Conservation (phyloP, 345 rosid genomes). For the thale cress (Arabidopsis thaliana) region DNA sequence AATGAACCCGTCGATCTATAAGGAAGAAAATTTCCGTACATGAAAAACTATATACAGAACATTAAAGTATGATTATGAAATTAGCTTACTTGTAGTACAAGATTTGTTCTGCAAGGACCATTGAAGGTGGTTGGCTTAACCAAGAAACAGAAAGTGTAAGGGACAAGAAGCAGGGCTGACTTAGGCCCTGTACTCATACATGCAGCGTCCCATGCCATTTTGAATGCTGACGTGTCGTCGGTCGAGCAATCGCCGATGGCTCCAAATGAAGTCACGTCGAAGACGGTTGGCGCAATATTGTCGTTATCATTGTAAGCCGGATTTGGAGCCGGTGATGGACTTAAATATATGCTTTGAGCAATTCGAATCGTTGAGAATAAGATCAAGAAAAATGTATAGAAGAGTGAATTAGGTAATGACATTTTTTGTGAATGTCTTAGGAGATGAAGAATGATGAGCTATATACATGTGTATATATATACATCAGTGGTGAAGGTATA, state of each 20-base stretch:
- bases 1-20: slow-evolving; percentile 56
- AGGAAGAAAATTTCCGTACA: neutral
- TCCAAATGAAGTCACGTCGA: slow-evolving; percentile 72
- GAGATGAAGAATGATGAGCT: slow-evolving; percentile 12
- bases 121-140: slow-evolving; percentile 78
- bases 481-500: neutral
- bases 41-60: slow-evolving; percentile 8
- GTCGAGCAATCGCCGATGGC: slow-evolving; percentile 73
- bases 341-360: slow-evolving; percentile 10
- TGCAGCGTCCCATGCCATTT: slow-evolving; percentile 86
- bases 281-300: slow-evolving; percentile 31
- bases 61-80: neutral
- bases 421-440: slow-evolving; percentile 28
- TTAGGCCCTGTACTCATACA: slow-evolving; percentile 47
- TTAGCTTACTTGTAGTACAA: slow-evolving; percentile 68
- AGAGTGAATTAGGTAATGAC: slow-evolving; percentile 9
- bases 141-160: slow-evolving; percentile 67
- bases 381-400: slow-evolving; percentile 25
- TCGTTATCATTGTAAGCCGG: slow-evolving; percentile 25
- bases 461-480: slow-evolving; percentile 5
- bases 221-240: slow-evolving; percentile 79
- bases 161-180: slow-evolving; percentile 54
- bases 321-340: slow-evolving; percentile 43
- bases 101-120: slow-evolving; percentile 72
- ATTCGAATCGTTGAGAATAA: slow-evolving; percentile 10